A percentile compares a stretch with the other conserved stretches of the same genome.
Conservation (phyloP, 176 grass and related monocot species). For the Microstegium vimineum region DNA sequence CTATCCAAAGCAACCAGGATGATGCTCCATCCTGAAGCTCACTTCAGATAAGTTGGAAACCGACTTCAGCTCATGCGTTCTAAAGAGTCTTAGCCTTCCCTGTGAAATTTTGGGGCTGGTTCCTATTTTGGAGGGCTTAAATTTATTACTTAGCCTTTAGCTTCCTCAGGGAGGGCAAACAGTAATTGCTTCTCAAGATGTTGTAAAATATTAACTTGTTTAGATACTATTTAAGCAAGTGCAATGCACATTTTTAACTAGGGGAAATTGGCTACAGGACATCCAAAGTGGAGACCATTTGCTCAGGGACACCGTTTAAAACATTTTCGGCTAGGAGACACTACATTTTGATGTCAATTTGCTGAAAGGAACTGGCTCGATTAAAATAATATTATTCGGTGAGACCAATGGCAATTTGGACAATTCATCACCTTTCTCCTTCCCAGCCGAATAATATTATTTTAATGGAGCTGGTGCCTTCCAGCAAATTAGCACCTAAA, state of each 20-base stretch:
- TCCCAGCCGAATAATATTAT: too few relatives aligned
- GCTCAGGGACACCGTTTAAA: too few relatives aligned
- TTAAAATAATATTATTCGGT: too few relatives aligned
- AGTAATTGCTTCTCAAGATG: not conserved
- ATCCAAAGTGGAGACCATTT: too few relatives aligned
- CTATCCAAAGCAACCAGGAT: not conserved
- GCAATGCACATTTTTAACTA: not conserved
- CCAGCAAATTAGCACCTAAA: too few relatives aligned
- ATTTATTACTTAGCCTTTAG: not conserved
- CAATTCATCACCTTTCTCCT: too few relatives aligned
- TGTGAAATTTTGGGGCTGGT: not conserved
- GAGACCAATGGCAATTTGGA: too few relatives aligned
- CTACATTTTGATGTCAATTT: too few relatives aligned
- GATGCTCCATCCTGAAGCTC: not conserved
- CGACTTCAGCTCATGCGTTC: not conserved
- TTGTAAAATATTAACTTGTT: not conserved
- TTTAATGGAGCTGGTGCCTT: too few relatives aligned
- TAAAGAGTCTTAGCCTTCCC: not conserved
- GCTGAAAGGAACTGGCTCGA: too few relatives aligned
- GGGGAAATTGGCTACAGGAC: too few relatives aligned
- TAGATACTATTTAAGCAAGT: not conserved
- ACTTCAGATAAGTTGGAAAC: not conserved
- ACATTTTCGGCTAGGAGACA: too few relatives aligned
- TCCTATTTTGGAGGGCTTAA: not conserved
- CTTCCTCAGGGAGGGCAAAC: not conserved